Conservation (phyloP, 2,329 filamentous ascomycete genomes). For the Dactylellina parvicollis region DNA sequence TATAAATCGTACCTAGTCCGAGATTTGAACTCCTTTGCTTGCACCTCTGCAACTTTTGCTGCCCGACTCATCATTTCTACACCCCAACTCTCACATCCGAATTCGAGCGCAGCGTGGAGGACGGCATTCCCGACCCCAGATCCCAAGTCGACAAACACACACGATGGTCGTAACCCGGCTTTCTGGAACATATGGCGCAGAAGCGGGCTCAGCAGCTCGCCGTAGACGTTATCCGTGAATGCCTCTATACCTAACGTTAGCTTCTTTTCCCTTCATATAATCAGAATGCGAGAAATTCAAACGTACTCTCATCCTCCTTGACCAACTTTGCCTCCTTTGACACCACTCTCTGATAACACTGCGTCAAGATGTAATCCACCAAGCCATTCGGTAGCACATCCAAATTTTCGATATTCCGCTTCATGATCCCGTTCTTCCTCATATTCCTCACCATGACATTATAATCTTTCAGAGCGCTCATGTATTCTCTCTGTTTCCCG, state of each 20-base stretch:
- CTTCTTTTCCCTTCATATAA: background rate
- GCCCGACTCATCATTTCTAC: constrained; percentile 96
- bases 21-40: constrained; percentile 83
- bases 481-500: constrained; percentile 74
- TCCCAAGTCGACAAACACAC: constrained; percentile 92
- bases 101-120: constrained; percentile 89
- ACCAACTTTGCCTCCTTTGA: constrained; percentile 86
- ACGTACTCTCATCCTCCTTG: constrained; percentile 74
- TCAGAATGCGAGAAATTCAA: background rate
- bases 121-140: constrained; percentile 97
- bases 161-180: constrained; percentile 79
- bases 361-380: constrained; percentile 81
- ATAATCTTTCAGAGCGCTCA: constrained; percentile 77
- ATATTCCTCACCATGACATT: constrained; percentile 75
- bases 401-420: constrained; percentile 74
- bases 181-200: constrained; percentile 81
- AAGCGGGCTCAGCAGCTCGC: constrained; percentile 87
- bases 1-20: constrained; percentile 66
- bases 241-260: constrained; percentile 62
- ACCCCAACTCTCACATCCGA: constrained; percentile 93
- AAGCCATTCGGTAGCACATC: constrained; percentile 76
- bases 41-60: constrained; percentile 80
- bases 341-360: constrained; percentile 91
- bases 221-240: constrained; percentile 92
- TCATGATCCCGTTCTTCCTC: constrained; percentile 75